phyloP scores from a whole-genome alignment of 2,329 filamentous ascomycete species.

The Penicillium sp. region DNA sequence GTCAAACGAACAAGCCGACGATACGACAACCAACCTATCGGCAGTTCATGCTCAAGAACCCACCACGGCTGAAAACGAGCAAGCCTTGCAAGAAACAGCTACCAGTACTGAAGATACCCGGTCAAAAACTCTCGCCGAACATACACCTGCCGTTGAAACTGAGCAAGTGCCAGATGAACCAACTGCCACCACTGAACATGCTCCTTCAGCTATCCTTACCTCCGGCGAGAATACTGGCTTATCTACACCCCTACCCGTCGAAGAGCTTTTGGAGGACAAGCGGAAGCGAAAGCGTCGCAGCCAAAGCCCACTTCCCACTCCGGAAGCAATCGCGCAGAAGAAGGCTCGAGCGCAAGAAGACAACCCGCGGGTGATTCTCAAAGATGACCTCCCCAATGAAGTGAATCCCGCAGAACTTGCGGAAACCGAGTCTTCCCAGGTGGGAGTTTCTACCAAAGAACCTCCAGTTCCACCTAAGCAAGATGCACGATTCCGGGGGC shows the following conservation, averaged over 20 bases:
- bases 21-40: not conserved
- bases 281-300: constrained; percentile 65
- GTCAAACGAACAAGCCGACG: too few relatives aligned
- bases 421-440: constrained; percentile 17
- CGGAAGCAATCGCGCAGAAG: constrained; percentile 51
- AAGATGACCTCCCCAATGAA: constrained; percentile 24
- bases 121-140: constrained; percentile 19
- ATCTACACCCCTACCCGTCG: constrained; percentile 25
- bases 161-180: constrained; percentile 11
- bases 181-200: constrained; percentile 17
- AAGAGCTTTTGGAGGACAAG: constrained; percentile 46
- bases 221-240: constrained; percentile 23
- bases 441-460: constrained; percentile 10
- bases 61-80: not conserved
- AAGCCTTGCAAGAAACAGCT: not conserved
- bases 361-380: constrained; percentile 23
- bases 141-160: constrained; percentile 15
- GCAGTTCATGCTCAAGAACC: too few relatives aligned
- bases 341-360: constrained; percentile 48
- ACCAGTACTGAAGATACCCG: not conserved
- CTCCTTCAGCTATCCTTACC: constrained; percentile 14
- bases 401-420: constrained; percentile 9
- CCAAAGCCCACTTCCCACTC: constrained; percentile 53
- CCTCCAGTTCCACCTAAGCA: constrained; percentile 22
- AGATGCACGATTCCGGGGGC: constrained; percentile 46